phyloP scores from a whole-genome alignment of 2,329 filamentous ascomycete species.

The Pyrenochaeta sp. region DNA sequence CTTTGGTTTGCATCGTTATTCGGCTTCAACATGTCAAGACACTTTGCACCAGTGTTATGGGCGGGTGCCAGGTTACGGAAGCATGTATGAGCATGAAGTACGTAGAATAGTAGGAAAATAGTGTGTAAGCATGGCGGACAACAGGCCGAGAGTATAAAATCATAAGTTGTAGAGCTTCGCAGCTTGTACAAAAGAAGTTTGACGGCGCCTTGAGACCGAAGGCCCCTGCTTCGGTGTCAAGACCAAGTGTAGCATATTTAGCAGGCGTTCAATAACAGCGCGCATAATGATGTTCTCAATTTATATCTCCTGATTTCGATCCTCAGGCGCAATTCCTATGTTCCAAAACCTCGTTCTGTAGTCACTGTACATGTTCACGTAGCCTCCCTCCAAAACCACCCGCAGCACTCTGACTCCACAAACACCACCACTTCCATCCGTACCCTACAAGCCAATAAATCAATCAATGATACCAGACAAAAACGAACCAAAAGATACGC shows the following conservation, averaged over 20 bases:
- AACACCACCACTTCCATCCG: no score
- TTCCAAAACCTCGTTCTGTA: no score
- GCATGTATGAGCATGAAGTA: constrained; percentile 36
- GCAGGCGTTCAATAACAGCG: not conserved
- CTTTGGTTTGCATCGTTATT: constrained; percentile 66
- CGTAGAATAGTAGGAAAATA: not conserved
- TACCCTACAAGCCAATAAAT: not conserved
- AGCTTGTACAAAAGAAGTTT: not conserved
- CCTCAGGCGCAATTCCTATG: no score
- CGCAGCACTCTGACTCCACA: no score
- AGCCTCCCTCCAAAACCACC: no score
- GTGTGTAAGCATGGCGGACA: not conserved
- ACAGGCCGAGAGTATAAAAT: not conserved
- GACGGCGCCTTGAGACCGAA: not conserved
- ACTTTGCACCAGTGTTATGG: constrained; percentile 61
- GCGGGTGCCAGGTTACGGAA: constrained; percentile 57
- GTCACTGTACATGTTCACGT: no score
- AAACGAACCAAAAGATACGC: no score
- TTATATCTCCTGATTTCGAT: no score
- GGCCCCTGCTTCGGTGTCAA: not conserved
- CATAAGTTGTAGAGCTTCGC: not conserved
- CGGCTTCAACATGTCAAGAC: constrained; percentile 60
- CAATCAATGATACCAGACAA: not conserved
- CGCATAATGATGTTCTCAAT: not conserved
- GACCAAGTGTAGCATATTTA: not conserved